Base-by-base conservation (phyloP, 2,329 filamentous ascomycete species). In the Ascochyta koolunga region DNA sequence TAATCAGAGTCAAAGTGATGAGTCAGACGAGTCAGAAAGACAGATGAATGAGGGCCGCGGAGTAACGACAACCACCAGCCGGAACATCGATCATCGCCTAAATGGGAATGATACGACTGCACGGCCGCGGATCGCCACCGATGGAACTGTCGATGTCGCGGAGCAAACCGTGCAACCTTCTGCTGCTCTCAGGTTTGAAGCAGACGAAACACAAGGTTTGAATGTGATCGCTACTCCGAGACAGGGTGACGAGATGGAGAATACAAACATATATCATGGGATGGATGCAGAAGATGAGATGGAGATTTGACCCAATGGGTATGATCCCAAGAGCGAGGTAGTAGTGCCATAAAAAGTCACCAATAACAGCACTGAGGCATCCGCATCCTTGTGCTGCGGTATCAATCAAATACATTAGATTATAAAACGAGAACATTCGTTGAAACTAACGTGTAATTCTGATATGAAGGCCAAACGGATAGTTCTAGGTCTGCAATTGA, bases 201-300 rank as follows among this genome's bases (percentile, higher is more conserved):
- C 36, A 27, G 42, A 38, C 31, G 29, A 31, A 5, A 21, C 13
- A 15, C 54, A 58, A 39, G 31, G 33, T 2, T 8, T 37, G 13
- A 48, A 46, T 11, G 27, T 43, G 4, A 16, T 9, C 1, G 25
- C 13, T 19, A 38, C 13, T 6, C n/a, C 32, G 5, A 40, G 19
- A 24, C 16, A 41, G 8, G 58, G 64, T 19, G 39, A 58, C 9
- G 54, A 55, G 15, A 64, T 62, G 61, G 32, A 24, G 9, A 60
- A 63, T 48, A 48, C 41, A 10, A 39, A 56, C 16, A 48, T 58
- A 18, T 60, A 50, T 18, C 54, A 59, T 15, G 40, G 61, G 13
- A 8, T 31, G n/a, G 64, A 69, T 40, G 62, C 64, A 2, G 64
- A 69, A 37, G 62, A 65, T 4, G 66, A 70, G 24, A 43, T 59